Base-by-base conservation (phyloP, 805 yeast species). In the Brettanomyces anomalus region DNA sequence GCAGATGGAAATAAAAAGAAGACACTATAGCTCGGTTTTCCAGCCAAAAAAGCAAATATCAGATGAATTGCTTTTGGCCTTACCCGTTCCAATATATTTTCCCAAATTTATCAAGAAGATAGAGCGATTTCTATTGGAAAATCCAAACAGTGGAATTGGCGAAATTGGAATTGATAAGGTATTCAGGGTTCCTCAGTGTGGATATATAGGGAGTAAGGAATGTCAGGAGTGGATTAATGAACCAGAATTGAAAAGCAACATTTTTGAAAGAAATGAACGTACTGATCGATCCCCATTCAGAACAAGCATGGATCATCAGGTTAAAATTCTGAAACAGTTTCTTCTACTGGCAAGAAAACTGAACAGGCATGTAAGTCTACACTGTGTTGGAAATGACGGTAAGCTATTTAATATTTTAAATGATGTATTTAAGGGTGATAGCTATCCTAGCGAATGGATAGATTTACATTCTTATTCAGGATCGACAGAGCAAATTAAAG, bases 161-260 rank as follows among this genome's bases (percentile, higher is more conserved):
- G 98, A 90, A 53, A 72, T 87, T n/a, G 98, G 98, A 0, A 63
- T 93, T 2, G 98, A 90, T 58, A 84, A 81, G 58, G 55, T 76
- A 26, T 85, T 85, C 54, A 61, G 85, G 32, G 58, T 89, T 4
- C 95, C 94, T 2, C 52, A 59, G 43, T 64, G 63, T 44, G 87
- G 88, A 2, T 77, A 58, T 54, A 65, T 64, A 44, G 80, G 80
- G 6, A 16, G 26, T 8, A 19, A n/a, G 10, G 33, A 30, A 13
- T 32, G 42, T 41, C 37, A 14, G 19, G 20, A 16, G 5, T 26
- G 40, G 40, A 17, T 30, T 34, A 4, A 36, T n/a, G n/a, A 14
- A 32, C 31, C 34, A 19, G 13, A 15, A 14, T 16, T 11, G 11
- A 24, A 36, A 28, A 21, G 31, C 16, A 14, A 11, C 6, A 11